Conservation (phyloP, 2,329 filamentous ascomycete genomes). For the Dendryphion nanum region DNA sequence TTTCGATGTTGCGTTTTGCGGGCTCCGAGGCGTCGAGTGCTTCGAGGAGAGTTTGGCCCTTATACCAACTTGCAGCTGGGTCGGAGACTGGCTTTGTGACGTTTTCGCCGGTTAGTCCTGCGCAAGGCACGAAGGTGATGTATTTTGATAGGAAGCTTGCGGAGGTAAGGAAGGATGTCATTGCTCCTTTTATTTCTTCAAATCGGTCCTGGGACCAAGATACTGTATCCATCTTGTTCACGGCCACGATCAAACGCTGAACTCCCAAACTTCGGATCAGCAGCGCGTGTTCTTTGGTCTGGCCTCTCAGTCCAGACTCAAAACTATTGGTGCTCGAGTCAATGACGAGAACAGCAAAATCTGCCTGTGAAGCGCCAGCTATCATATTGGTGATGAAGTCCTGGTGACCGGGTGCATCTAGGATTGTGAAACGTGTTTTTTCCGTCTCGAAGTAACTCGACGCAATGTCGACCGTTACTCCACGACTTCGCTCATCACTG, state of each 20-base stretch:
- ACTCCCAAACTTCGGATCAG: constrained; percentile 89
- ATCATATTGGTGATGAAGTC: constrained; percentile 99
- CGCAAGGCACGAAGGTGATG: constrained; percentile 84
- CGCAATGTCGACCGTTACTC: constrained; percentile 95
- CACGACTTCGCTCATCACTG: constrained; percentile 81
- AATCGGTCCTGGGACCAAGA: constrained; percentile 81
- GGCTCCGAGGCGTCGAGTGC: constrained; percentile 83
- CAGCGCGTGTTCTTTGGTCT: constrained; percentile 90
- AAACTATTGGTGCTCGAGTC: constrained; percentile 89
- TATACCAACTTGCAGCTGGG: constrained; percentile 68
- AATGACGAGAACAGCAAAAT: constrained; percentile 92
- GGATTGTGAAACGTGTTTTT: constrained; percentile 82
- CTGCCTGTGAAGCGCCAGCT: constrained; percentile 90
- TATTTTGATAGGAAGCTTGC: constrained; percentile 82
- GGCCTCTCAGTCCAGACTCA: constrained; percentile 87
- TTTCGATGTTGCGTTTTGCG: constrained; percentile 66
- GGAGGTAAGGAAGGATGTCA: constrained; percentile 75
- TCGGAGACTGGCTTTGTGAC: constrained; percentile 62
- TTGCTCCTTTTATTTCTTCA: constrained; percentile 78
- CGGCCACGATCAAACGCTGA: constrained; percentile 79
- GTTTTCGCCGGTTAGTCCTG: constrained; percentile 86
- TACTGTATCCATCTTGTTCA: constrained; percentile 93
- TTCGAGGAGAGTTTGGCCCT: constrained; percentile 73
- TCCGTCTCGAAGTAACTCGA: constrained; percentile 93
- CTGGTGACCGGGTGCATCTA: constrained; percentile 90